Evolutionary conservation across 305 asterid genomes (phyloP).

Genomic region (Fraxinus velutina): DNA sequence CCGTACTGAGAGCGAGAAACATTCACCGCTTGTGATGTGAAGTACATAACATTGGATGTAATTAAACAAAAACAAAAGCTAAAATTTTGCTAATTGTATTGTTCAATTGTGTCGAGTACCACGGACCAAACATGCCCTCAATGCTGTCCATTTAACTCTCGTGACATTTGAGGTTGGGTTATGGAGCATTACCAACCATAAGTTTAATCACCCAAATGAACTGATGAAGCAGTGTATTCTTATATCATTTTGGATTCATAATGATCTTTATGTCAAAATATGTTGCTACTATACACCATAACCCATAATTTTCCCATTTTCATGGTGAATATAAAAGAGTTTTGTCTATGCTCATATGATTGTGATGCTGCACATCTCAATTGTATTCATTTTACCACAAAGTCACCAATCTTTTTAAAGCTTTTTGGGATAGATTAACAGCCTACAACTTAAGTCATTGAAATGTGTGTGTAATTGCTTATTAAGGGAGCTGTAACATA

Average conservation of each 20-base stretch:
- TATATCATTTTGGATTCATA: background rate
- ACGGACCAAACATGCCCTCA: background rate
- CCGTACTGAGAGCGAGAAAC: background rate
- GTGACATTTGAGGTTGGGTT: background rate
- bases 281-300: background rate
- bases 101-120: background rate
- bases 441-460: slow-evolving; percentile 1
- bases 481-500: background rate
- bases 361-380: slow-evolving; percentile 10
- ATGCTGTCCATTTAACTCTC: background rate
- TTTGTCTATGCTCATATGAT: background rate
- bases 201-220: background rate
- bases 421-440: background rate
- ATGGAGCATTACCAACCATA: background rate
- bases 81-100: background rate
- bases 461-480: background rate
- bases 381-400: background rate
- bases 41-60: background rate
- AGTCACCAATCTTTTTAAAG: background rate
- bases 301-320: background rate
- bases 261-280: background rate
- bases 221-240: background rate
- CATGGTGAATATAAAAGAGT: slow-evolving; percentile 13
- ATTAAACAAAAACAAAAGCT: background rate
- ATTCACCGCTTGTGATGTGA: background rate